These are phyloP conservation scores for Ceratocystis eucalypticola DNA, from an alignment of 2,329 filamentous ascomycete species.

Conservation along the genomic window DNA sequence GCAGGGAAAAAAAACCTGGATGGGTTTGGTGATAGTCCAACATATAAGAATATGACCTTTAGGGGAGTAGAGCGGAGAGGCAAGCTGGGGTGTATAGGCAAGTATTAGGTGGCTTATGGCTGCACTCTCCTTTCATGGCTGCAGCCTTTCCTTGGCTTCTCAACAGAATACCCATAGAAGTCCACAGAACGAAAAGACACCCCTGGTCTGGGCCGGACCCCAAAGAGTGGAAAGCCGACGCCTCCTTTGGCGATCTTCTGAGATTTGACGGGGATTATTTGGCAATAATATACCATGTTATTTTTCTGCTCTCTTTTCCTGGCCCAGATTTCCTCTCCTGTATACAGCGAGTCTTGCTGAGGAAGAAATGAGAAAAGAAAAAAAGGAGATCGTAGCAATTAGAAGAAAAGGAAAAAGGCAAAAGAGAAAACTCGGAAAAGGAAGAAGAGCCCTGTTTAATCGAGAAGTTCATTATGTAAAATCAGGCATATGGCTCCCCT, in stretches of 20 bases:
- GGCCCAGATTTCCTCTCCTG: background rate
- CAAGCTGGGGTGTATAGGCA: background rate
- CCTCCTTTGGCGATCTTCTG: background rate
- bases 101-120: background rate
- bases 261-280: conserved; percentile 1
- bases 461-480: conserved; percentile 2
- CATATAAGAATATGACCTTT: too few species aligned
- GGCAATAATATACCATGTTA: background rate
- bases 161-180: background rate
- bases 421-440: conserved; percentile 2
- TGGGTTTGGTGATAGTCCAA: background rate
- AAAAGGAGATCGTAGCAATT: background rate
- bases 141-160: background rate
- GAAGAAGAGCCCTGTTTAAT: background rate
- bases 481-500: background rate
- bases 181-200: background rate
- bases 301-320: background rate
- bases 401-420: background rate
- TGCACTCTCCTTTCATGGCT: background rate
- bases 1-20: background rate
- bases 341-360: background rate
- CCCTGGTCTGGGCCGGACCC: background rate
- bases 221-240: background rate
- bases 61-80: too few species aligned
- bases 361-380: background rate